Conservation (phyloP, 768 basidiomycete genomes). For the Boletales sp. region DNA sequence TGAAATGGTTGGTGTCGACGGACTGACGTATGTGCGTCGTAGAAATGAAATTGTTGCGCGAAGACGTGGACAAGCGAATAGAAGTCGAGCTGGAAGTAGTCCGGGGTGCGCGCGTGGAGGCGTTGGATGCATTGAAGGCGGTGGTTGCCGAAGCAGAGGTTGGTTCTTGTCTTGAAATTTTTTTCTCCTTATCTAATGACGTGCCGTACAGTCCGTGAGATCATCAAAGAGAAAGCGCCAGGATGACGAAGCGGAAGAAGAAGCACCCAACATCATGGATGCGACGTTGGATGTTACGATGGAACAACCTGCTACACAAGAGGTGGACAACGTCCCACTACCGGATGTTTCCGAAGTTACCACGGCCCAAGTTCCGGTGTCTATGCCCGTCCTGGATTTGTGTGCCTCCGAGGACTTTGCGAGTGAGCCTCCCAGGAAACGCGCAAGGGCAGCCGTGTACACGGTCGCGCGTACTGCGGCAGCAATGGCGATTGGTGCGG, state of each 20-base stretch:
- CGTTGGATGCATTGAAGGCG: constrained; percentile 34
- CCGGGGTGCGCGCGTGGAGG: constrained; percentile 37
- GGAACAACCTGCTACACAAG: not conserved
- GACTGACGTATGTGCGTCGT: not conserved
- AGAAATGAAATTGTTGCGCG: constrained; percentile 47
- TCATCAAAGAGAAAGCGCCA: constrained; percentile 64
- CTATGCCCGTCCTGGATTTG: not conserved
- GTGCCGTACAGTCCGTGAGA: constrained; percentile 22
- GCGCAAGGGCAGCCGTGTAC: constrained; percentile 37
- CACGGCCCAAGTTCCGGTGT: not conserved
- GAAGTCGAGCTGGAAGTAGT: constrained; percentile 44
- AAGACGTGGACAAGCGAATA: constrained; percentile 44
- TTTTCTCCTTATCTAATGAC: constrained; percentile 22
- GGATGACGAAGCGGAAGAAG: constrained; percentile 35
- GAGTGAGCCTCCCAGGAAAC: constrained; percentile 36
- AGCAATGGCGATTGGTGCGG: constrained; percentile 62
- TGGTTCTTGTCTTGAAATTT: constrained; percentile 11
- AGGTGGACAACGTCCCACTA: not conserved
- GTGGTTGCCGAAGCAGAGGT: constrained; percentile 34
- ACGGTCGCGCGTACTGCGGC: constrained; percentile 57
- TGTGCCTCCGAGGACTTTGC: not conserved
- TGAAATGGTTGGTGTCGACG: not conserved
- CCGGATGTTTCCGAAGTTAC: not conserved
- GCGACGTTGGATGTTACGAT: not conserved
- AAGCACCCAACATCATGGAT: not conserved